These are phyloP conservation scores for Dendrobium officinale DNA, from an alignment of 106 monocot species.

Conservation along the genomic window DNA sequence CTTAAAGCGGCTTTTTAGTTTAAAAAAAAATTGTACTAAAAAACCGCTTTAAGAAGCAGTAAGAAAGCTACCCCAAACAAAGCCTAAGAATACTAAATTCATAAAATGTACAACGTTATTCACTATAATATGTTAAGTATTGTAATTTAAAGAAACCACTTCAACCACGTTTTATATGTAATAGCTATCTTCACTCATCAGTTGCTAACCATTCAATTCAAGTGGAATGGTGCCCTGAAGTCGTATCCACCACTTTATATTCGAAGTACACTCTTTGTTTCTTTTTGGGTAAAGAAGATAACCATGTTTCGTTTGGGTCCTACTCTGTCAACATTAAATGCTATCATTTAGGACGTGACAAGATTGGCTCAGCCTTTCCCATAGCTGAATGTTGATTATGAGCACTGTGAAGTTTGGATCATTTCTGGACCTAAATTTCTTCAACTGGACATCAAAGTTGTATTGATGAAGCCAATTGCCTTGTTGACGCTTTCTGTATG, in stretches of 20 bases:
- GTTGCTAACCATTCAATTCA: constrained; percentile 89
- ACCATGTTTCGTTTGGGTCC: constrained; percentile 67
- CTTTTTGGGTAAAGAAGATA: constrained; percentile 73
- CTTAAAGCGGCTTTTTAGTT: no score
- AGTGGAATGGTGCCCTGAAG: constrained; percentile 92
- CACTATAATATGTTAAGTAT: no score
- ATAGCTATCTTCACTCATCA: constrained; percentile 28
- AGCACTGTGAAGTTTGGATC: neutral
- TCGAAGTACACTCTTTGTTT: constrained; percentile 84
- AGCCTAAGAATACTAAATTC: no score
- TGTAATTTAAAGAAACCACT: no score
- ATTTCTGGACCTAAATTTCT: neutral
- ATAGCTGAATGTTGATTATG: constrained; percentile 50
- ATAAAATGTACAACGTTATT: no score
- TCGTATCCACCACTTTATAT: constrained; percentile 77
- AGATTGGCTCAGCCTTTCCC: constrained; percentile 79
- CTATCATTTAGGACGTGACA: constrained; percentile 56
- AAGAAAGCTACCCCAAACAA: no score
- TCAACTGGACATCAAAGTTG: neutral
- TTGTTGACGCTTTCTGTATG: no score
- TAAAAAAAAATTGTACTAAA: no score
- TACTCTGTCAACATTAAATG: constrained; percentile 92
- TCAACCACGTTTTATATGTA: neutral
- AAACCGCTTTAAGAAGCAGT: no score
- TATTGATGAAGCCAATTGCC: no score